Percentiles rank a stretch among this genome's conserved stretches.
These are phyloP conservation scores for Penicillium robsamsonii DNA, from an alignment of 495 filamentous ascomycete genomes.

Conservation along the genomic window DNA sequence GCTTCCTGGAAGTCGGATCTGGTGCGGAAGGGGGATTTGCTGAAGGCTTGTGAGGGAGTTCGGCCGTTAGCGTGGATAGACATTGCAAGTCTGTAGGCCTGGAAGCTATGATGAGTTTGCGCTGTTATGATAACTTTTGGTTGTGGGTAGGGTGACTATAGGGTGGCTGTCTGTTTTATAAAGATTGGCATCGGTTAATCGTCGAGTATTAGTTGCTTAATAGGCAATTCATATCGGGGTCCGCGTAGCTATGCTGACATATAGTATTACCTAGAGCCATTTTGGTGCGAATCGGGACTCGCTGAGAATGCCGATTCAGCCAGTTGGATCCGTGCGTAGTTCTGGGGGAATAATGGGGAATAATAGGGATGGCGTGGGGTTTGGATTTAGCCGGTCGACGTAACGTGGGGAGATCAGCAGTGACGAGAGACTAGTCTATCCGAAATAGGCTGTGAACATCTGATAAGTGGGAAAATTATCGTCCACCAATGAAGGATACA, in stretches of 20 bases:
- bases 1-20: conserved; percentile 57
- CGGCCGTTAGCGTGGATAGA: conserved; percentile 34
- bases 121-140: not conserved
- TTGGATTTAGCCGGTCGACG: conserved; percentile 9
- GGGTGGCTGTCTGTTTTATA: not conserved
- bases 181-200: not conserved
- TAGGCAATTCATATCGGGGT: not conserved
- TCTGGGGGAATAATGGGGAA: not conserved
- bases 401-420: conserved; percentile 3
- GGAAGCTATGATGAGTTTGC: not conserved
- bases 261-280: not conserved
- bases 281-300: not conserved
- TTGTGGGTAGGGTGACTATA: not conserved
- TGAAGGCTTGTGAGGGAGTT: conserved; percentile 32
- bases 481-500: conserved; percentile 14
- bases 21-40: conserved; percentile 32
- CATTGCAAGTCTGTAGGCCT: conserved; percentile 18
- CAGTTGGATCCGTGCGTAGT: not conserved
- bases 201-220: not conserved
- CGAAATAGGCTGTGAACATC: not conserved
- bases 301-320: conserved; percentile 9
- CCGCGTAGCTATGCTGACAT: not conserved
- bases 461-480: conserved; percentile 15
- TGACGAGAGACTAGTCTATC: not conserved
- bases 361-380: not conserved